Percentiles rank a stretch among this genome's conserved stretches.
Conservation (phyloP, 768 basidiomycete genomes). For the Sarcomyxa edulis region DNA sequence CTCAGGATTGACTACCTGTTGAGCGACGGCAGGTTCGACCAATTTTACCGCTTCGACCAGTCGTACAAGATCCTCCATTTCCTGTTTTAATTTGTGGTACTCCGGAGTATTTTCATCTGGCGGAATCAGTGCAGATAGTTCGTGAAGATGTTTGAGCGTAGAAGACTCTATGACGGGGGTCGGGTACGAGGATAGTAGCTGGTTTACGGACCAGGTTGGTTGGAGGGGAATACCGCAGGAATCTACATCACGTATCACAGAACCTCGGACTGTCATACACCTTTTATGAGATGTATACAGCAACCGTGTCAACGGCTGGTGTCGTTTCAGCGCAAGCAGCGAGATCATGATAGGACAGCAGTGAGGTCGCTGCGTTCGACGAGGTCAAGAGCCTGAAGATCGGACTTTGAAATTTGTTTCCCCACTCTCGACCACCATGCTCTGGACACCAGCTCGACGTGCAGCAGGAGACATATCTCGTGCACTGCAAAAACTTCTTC, state of each 20-base stretch:
- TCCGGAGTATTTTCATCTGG: slow-evolving; percentile 55
- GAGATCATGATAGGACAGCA: too few relatives aligned
- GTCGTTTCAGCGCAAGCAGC: too few relatives aligned
- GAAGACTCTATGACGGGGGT: slow-evolving; percentile 52
- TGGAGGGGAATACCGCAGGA: slow-evolving; percentile 55
- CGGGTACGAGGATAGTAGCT: slow-evolving; percentile 74
- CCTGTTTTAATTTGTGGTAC: slow-evolving; percentile 43
- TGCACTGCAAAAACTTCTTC: slow-evolving; percentile 54
- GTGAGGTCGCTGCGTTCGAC: too few relatives aligned
- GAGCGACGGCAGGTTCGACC: slow-evolving; percentile 37
- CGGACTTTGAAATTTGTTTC: slow-evolving; percentile 20
- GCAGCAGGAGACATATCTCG: slow-evolving; percentile 18
- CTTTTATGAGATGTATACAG: too few relatives aligned
- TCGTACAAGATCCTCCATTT: slow-evolving; percentile 67
- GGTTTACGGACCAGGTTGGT: slow-evolving; percentile 79
- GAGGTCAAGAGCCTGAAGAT: too few relatives aligned
- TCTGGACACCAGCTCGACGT: slow-evolving; percentile 25
- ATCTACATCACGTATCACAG: slow-evolving; percentile 48
- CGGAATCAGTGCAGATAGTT: slow-evolving; percentile 67
- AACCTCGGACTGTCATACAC: too few relatives aligned
- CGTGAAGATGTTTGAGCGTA: slow-evolving; percentile 61
- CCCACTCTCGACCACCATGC: slow-evolving; percentile 23
- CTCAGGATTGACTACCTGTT: slow-evolving; percentile 18
- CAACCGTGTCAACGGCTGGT: too few relatives aligned
- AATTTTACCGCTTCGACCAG: slow-evolving; percentile 81